These are phyloP conservation scores for Madurella mycetomatis DNA, from an alignment of 2,329 filamentous ascomycete species.

Conservation along the genomic window DNA sequence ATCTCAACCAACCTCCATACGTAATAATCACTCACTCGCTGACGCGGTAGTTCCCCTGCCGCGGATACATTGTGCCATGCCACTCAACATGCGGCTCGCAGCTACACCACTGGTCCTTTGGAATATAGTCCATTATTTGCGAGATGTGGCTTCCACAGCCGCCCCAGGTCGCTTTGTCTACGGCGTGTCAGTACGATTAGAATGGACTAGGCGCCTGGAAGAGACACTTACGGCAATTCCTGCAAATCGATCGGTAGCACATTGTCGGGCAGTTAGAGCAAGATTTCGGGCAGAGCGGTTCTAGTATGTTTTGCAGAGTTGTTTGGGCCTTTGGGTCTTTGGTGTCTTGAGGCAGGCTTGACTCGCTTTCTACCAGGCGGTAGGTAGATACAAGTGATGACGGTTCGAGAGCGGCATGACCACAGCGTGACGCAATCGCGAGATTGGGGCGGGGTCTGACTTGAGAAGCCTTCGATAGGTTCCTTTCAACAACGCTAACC, in stretches of 20 bases:
- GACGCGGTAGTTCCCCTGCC: background rate
- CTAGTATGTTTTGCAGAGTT: background rate
- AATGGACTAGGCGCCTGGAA: background rate
- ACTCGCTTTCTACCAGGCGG: background rate
- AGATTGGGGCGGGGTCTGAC: background rate
- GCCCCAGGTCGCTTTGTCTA: conserved; percentile 19
- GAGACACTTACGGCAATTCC: background rate
- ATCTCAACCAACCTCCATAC: background rate
- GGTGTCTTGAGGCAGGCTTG: background rate
- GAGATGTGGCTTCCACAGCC: conserved; percentile 23
- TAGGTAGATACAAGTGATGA: background rate
- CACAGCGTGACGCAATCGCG: background rate
- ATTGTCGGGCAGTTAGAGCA: background rate
- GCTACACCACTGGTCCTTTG: conserved; percentile 20
- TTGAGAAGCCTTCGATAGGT: too few relatives aligned
- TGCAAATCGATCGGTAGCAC: conserved; percentile 4
- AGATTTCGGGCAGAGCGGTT: background rate
- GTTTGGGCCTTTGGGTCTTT: background rate
- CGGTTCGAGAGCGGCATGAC: background rate
- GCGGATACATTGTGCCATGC: conserved; percentile 7
- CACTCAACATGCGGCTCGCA: conserved; percentile 20
- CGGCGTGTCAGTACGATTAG: conserved; percentile 6
- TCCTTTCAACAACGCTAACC: too few relatives aligned
- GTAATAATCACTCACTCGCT: background rate
- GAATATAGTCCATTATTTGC: conserved; percentile 19